Evolutionary conservation across 1,284 basidiomycete species (phyloP), one percentile per base, ranked within the genome.

Genomic region (Rhodofomes roseus): DNA sequence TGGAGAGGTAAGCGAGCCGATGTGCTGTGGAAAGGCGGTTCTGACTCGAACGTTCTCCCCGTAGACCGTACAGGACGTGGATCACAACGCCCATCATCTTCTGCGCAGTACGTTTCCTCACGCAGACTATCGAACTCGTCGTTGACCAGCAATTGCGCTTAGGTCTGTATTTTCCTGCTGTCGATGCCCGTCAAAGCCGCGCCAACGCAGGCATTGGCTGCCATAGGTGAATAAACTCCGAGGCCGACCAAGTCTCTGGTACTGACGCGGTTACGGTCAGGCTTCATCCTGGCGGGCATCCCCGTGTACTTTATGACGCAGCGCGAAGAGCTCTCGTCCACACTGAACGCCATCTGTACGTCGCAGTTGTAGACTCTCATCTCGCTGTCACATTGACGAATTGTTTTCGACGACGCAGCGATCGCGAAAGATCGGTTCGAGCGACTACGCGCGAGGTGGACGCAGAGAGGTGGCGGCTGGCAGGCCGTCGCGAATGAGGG

Each of bases 121-220:
- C 43, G 20, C 31, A 27, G 25, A 5, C 9, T 25, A 8, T 6
- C 46, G 25, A 18, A n/a, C 6, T 29, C 16, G 18, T 11, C 16
- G 14, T 36, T 23, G 20, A 36, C 16, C 20, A 20, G 20, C 31
- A 6, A 36, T 18, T 48, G 9, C 23, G 18, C 36, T 34, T 22
- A 93, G 87, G 89, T 96, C 22, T 93, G 95, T 1, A 76, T 97
- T 60, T 98, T 98, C 76, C 79, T 99, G 55, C 78, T 99, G 7
- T 89, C 91, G 66, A 98, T 99, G 93, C 96, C 96, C 2, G 83
- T 97, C 56, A 91, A 96, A 60, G 95, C 95, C 1, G 95, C 96
- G 16, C 97, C 96, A 1, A 74, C 90, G 25, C 92, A 98, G 73
- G 94, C 95, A 0, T 73, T 92, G 2, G 87, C 93, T 1, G 95